phyloP scores from a whole-genome alignment of 164 flowering plant genomes.

The Malania oleifera region DNA sequence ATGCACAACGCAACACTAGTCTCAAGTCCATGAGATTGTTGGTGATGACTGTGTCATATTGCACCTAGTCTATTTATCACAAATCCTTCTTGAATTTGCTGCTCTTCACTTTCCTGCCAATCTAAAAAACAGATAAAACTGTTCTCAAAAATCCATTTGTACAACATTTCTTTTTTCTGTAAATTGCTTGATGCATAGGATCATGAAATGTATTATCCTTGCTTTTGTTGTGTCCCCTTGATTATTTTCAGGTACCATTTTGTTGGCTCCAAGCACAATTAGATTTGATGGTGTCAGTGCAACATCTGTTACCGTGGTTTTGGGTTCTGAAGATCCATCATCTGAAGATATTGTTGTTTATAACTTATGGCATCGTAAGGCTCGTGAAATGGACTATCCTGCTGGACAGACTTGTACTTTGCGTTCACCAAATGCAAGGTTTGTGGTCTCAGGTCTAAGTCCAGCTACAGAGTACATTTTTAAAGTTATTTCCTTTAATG shows the following conservation, averaged over 20 bases:
- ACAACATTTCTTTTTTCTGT: too few relatives aligned
- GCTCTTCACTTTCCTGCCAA: too few relatives aligned
- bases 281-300: conserved; percentile 50
- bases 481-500: conserved; percentile 45
- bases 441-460: conserved; percentile 41
- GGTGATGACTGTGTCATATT: too few relatives aligned
- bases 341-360: conserved; percentile 30
- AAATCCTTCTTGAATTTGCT: too few relatives aligned
- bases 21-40: too few relatives aligned
- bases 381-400: conserved; percentile 42
- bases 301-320: conserved; percentile 53
- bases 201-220: neutral
- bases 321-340: conserved; percentile 32
- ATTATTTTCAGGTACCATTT: conserved; percentile 31
- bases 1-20: neutral
- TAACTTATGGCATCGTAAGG: conserved; percentile 72
- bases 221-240: neutral
- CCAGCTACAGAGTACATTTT: conserved; percentile 66
- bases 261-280: conserved; percentile 28
- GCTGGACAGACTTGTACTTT: conserved; percentile 56
- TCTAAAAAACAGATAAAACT: too few relatives aligned
- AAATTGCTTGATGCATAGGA: too few relatives aligned
- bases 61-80: too few relatives aligned
- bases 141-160: too few relatives aligned
- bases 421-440: conserved; percentile 42